phyloP scores from a whole-genome alignment of 805 yeast species.

The Blastobotrys peoriensis region DNA sequence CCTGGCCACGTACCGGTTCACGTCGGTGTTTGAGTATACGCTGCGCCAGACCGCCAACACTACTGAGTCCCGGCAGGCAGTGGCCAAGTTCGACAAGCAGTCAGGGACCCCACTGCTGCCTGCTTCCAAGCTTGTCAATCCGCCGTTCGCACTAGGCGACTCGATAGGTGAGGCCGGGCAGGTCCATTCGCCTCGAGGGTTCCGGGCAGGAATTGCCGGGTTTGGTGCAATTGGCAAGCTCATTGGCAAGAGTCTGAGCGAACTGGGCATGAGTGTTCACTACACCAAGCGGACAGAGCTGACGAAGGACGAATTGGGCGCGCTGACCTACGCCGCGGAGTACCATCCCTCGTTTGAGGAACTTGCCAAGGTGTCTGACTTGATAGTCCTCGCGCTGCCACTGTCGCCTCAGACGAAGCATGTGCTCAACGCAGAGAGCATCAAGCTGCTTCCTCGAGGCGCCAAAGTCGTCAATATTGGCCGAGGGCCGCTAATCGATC shows the following conservation, averaged over 20 bases:
- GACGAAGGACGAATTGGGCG: constrained; percentile 31
- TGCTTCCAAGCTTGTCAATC: constrained; percentile 3
- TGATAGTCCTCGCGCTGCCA: constrained; percentile 63
- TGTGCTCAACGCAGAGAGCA: constrained; percentile 44
- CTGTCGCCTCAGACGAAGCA: constrained; percentile 52
- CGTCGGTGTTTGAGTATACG: constrained; percentile 40
- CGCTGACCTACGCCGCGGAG: constrained; percentile 41
- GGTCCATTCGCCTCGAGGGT: constrained; percentile 49
- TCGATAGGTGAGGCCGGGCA: constrained; percentile 39
- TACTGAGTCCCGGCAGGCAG: constrained; percentile 37
- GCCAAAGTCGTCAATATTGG: constrained; percentile 69
- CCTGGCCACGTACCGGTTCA: constrained; percentile 54
- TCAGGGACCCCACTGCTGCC: constrained; percentile 5
- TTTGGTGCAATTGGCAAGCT: constrained; percentile 70
- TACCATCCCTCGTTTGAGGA: constrained; percentile 43
- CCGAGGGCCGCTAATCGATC: constrained; percentile 64
- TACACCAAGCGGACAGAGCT: constrained; percentile 53
- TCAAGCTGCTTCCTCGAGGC: constrained; percentile 45
- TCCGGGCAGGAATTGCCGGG: constrained; percentile 60
- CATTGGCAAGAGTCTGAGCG: constrained; percentile 50
- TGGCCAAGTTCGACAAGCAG: constrained; percentile 12
- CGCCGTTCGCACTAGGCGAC: constrained; percentile 38
- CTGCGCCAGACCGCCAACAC: constrained; percentile 40
- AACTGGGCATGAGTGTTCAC: constrained; percentile 59
- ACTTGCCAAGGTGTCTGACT: constrained; percentile 40